These are phyloP conservation scores for Amanita rubescens DNA, from an alignment of 768 basidiomycete species.

Conservation along the genomic window DNA sequence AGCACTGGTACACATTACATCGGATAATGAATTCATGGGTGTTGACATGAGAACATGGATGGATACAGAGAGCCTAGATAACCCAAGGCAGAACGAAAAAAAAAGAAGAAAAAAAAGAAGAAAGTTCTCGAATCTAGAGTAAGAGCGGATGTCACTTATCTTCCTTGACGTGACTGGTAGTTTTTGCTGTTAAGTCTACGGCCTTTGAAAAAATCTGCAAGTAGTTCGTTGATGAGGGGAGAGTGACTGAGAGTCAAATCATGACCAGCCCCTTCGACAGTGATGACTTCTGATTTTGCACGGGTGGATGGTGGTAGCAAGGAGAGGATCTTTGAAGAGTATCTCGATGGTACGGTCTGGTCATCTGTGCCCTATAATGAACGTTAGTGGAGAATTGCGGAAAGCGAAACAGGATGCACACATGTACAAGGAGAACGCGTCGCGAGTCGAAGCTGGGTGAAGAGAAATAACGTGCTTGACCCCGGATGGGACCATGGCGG, in stretches of 20 bases:
- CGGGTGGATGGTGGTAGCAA: constrained; percentile 32
- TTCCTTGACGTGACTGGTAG: neutral
- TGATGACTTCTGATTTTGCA: constrained; percentile 34
- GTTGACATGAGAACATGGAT: neutral
- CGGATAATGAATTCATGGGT: neutral
- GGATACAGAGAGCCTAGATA: constrained; percentile 1
- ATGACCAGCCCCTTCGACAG: constrained; percentile 45
- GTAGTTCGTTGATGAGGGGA: constrained; percentile 23
- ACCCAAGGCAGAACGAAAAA: neutral
- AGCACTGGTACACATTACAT: neutral
- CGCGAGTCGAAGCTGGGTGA: constrained; percentile 40
- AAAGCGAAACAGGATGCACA: constrained; percentile 20
- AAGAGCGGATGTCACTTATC: neutral
- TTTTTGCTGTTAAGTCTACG: neutral
- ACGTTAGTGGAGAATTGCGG: neutral
- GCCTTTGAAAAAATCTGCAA: constrained; percentile 26
- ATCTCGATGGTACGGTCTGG: constrained; percentile 46
- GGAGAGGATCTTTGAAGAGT: constrained; percentile 38
- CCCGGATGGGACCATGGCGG: constrained; percentile 65
- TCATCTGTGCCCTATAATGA: constrained; percentile 48
- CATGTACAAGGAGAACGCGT: constrained; percentile 59
- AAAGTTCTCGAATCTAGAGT: neutral
- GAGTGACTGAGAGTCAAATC: constrained; percentile 42
- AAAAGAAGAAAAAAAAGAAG: too few species aligned
- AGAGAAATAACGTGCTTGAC: constrained; percentile 46